These are phyloP conservation scores for Lepraria neglecta DNA, from an alignment of 495 filamentous ascomycete species.

Conservation along the genomic window DNA sequence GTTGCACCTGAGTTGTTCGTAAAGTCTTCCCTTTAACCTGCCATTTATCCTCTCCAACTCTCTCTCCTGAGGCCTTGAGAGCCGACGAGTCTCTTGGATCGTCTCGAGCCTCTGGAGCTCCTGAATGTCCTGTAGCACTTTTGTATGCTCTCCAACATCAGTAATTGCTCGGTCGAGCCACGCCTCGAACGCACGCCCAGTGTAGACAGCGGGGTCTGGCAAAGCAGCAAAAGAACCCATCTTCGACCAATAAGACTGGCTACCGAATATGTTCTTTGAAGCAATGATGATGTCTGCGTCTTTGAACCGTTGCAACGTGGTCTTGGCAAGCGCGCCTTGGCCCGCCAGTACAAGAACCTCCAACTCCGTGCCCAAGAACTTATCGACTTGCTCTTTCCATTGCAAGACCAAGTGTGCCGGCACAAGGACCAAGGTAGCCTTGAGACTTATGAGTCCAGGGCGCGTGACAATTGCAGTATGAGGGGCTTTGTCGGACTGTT, in stretches of 20 bases:
- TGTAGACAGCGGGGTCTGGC: slow-evolving; percentile 24
- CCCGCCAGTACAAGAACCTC: slow-evolving; percentile 2
- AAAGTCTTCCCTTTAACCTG: too few species aligned
- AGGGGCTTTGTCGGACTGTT: slow-evolving; percentile 29
- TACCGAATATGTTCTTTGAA: slow-evolving; percentile 42
- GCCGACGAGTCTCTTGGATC: too few species aligned
- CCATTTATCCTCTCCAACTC: too few species aligned
- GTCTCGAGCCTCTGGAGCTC: too few species aligned
- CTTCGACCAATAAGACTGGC: slow-evolving; percentile 41
- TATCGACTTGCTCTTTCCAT: slow-evolving; percentile 56
- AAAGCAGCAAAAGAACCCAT: slow-evolving; percentile 49
- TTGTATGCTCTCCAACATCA: too few species aligned
- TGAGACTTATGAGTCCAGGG: slow-evolving; percentile 28
- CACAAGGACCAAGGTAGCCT: slow-evolving; percentile 65
- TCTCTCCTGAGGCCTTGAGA: too few species aligned
- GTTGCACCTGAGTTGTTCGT: too few species aligned
- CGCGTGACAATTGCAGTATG: too few species aligned
- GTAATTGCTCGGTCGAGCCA: too few species aligned
- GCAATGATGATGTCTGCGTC: slow-evolving; percentile 54
- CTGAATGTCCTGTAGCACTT: too few species aligned
- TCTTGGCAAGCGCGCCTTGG: too few species aligned
- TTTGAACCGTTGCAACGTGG: slow-evolving; percentile 36
- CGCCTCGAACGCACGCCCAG: too few species aligned
- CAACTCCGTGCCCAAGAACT: slow-evolving; percentile 44
- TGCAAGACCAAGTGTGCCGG: slow-evolving; percentile 58